These are phyloP conservation scores for Priceomyces fermenticarens DNA, from an alignment of 805 yeast genomes.

Conservation along the genomic window DNA sequence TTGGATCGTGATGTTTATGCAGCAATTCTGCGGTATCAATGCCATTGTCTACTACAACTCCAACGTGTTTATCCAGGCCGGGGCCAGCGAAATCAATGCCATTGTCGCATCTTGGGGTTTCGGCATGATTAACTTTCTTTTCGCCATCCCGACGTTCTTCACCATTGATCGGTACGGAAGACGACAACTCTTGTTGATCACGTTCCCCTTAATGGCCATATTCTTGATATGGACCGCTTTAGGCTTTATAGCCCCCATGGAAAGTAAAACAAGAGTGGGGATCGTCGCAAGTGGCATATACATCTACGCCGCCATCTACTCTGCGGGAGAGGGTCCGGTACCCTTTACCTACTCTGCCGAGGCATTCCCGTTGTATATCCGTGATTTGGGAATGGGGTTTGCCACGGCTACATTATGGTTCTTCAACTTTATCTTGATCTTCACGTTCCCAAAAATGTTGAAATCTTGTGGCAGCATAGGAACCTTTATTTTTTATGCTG, in stretches of 20 bases:
- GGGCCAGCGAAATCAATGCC: slow-evolving; percentile 59
- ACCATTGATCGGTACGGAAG: slow-evolving; percentile 80
- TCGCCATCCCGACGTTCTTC: slow-evolving; percentile 80
- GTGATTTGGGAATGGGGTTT: slow-evolving; percentile 77
- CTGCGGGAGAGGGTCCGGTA: slow-evolving; percentile 86
- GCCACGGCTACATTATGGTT: slow-evolving; percentile 78
- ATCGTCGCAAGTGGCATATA: slow-evolving; percentile 72
- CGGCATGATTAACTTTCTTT: slow-evolving; percentile 75
- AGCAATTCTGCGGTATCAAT: slow-evolving; percentile 87
- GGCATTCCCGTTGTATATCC: slow-evolving; percentile 69
- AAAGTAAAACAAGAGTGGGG: slow-evolving; percentile 55
- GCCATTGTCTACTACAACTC: slow-evolving; percentile 86
- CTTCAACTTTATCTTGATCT: slow-evolving; percentile 64
- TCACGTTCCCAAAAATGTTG: slow-evolving; percentile 70
- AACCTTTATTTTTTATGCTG: slow-evolving; percentile 87
- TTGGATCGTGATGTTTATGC: slow-evolving; percentile 83
- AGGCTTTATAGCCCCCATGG: slow-evolving; percentile 61
- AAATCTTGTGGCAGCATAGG: slow-evolving; percentile 73
- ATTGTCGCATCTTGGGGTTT: slow-evolving; percentile 83
- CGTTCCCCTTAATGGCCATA: slow-evolving; percentile 64
- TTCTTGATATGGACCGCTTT: slow-evolving; percentile 63
- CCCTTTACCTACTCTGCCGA: slow-evolving; percentile 89
- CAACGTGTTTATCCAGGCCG: slow-evolving; percentile 66
- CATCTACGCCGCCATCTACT: slow-evolving; percentile 65
- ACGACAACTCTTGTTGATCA: slow-evolving; percentile 50